Evolutionary conservation across 106 monocot species (phyloP), one percentile per base, ranked within the genome.

Genomic region (Platanthera guangdongensis): DNA sequence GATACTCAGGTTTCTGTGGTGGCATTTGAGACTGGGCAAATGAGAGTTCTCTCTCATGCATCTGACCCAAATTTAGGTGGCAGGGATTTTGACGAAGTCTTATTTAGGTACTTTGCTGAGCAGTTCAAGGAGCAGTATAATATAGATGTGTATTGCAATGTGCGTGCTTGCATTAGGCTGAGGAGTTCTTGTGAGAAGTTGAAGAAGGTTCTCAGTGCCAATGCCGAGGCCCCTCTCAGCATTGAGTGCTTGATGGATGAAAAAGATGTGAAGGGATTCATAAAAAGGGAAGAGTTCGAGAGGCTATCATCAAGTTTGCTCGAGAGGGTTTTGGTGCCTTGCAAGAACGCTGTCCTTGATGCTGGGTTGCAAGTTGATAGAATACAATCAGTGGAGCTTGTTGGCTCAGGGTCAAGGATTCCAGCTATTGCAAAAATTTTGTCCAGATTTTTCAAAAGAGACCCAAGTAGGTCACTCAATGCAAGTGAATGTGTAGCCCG

Each of bases 211-310:
- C 75, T 96, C 21, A 93, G 93, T 71, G 96, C 96, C 0, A 93
- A 93, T 80, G 81, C 86, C 2, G 89, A 91, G 76, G 93, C 87
- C 0, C 87, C 84, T 0, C 9, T 96, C 0, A 89, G 75, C 73
- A 96, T 96, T 9, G 96, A 96, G 78, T 96, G 96, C 76, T 80
- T 96, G 86, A 91, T 96, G 93, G 96, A 96, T 62, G 93, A 93
- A 83, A 96, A 89, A 69, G 95, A 96, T 81, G 96, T 96, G 53
- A 89, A 76, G 71, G 93, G 96, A 25, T 86, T 83, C 57, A 93
- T 96, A 8, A 93, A 81, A 57, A 87, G 93, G 84, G 96, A 93
- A 65, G 93, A 96, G 50, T 96, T 93, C 47, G 93, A 93, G 86
- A 89, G 77, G 71, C 65, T 96, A 70, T 86, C 86, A n/a, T 73